These are phyloP conservation scores for Solanum chilense DNA, from an alignment of 257 asterid genomes.

Conservation along the genomic window DNA sequence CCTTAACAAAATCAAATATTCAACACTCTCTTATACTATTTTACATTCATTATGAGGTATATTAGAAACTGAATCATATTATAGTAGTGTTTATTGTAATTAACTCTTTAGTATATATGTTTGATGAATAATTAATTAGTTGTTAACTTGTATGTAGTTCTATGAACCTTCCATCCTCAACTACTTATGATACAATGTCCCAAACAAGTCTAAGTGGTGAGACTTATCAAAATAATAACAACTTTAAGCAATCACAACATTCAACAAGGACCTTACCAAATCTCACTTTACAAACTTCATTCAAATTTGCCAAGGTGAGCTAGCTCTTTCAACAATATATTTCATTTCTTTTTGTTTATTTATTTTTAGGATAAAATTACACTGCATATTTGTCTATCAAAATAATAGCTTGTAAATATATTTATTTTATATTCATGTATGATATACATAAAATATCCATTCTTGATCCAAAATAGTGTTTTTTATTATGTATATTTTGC, in stretches of 20 bases:
- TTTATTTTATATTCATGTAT: neutral
- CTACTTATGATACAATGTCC: neutral
- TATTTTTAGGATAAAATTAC: neutral
- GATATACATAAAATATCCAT: neutral
- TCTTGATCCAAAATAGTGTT: neutral
- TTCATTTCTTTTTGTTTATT: neutral
- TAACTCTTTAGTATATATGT: neutral
- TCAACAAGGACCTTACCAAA: neutral
- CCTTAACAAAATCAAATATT: neutral
- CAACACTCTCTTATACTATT: neutral
- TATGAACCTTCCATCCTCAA: neutral
- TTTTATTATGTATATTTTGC: neutral
- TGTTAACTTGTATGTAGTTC: neutral
- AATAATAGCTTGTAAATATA: neutral
- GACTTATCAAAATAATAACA: neutral
- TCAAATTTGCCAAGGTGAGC: neutral
- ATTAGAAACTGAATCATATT: neutral
- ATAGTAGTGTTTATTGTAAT: neutral
- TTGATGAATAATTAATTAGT: neutral
- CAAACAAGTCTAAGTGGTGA: neutral
- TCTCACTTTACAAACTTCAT: neutral
- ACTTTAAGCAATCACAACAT: neutral
- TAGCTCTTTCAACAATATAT: neutral
- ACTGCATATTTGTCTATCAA: neutral
- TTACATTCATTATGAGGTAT: neutral